These are phyloP conservation scores for Paramecium tetraurelia DNA, from an alignment of 73 alveolate species.

Conservation along the genomic window DNA sequence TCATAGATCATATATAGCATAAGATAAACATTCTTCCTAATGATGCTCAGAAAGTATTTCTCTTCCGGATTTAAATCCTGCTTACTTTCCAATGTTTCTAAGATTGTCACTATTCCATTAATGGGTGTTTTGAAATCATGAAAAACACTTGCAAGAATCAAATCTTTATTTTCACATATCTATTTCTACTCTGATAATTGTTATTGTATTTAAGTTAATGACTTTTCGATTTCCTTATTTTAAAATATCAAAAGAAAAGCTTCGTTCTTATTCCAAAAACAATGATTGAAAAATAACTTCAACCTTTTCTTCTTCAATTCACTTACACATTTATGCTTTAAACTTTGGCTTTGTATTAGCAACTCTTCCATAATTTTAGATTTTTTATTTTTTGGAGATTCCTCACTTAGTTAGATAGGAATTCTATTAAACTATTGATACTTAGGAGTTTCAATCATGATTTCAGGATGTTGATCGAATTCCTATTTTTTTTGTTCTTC, in stretches of 20 bases:
- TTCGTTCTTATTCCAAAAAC: neutral
- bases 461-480: neutral
- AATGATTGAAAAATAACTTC: neutral
- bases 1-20: slow-evolving; percentile 58
- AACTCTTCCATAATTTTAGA: neutral
- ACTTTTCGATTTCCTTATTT: neutral
- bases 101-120: slow-evolving; percentile 44
- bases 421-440: neutral
- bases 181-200: neutral
- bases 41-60: neutral
- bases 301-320: neutral
- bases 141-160: slow-evolving; percentile 28
- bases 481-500: neutral
- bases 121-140: slow-evolving; percentile 62
- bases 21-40: slow-evolving; percentile 22
- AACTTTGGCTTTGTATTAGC: neutral
- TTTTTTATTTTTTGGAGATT: neutral
- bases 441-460: slow-evolving; percentile 12
- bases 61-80: neutral
- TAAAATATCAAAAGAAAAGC: neutral
- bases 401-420: neutral
- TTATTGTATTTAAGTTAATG: neutral
- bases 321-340: neutral
- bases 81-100: slow-evolving; percentile 12
- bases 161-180: slow-evolving; percentile 30